Percentiles rank a stretch among this genome's conserved stretches.
These are phyloP conservation scores for Tricholoma bakamatsutake DNA, from an alignment of 768 basidiomycete species.

Conservation along the genomic window DNA sequence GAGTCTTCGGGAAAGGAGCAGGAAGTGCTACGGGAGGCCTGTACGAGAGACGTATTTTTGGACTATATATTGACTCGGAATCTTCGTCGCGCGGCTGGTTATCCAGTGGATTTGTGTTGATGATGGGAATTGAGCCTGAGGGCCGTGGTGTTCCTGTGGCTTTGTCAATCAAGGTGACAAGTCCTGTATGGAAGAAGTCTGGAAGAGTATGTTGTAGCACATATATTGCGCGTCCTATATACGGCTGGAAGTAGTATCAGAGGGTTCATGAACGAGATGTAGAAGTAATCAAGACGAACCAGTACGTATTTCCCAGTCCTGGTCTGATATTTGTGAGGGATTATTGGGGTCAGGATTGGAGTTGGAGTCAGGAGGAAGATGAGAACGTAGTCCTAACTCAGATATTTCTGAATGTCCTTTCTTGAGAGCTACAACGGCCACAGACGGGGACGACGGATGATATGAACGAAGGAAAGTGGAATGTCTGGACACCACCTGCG, in stretches of 20 bases:
- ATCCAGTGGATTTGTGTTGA: constrained; percentile 25
- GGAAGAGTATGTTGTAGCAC: constrained; percentile 66
- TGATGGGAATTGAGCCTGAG: constrained; percentile 19
- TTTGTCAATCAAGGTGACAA: constrained; percentile 51
- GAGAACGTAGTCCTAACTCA: constrained; percentile 29
- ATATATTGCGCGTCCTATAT: constrained; percentile 62
- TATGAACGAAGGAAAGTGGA: not conserved
- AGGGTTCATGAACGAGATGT: not conserved
- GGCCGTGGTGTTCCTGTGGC: constrained; percentile 32
- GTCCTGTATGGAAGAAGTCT: constrained; percentile 62
- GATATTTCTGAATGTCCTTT: constrained; percentile 12
- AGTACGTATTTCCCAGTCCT: constrained; percentile 75
- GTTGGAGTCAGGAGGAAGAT: constrained; percentile 28
- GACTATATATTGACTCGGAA: constrained; percentile 54
- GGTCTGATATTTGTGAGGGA: constrained; percentile 46
- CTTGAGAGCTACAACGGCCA: not conserved
- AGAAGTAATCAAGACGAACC: constrained; percentile 32
- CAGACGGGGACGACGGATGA: not conserved
- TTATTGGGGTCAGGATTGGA: constrained; percentile 20
- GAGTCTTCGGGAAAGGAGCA: constrained; percentile 60
- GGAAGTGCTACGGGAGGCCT: constrained; percentile 65
- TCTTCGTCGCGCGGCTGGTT: constrained; percentile 26
- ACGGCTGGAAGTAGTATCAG: constrained; percentile 5
- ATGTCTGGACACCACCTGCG: not conserved
- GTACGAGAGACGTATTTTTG: constrained; percentile 56